These are phyloP conservation scores for Zopfochytrium polystomum DNA, from an alignment of 371 early-diverging fungal species.

Conservation along the genomic window DNA sequence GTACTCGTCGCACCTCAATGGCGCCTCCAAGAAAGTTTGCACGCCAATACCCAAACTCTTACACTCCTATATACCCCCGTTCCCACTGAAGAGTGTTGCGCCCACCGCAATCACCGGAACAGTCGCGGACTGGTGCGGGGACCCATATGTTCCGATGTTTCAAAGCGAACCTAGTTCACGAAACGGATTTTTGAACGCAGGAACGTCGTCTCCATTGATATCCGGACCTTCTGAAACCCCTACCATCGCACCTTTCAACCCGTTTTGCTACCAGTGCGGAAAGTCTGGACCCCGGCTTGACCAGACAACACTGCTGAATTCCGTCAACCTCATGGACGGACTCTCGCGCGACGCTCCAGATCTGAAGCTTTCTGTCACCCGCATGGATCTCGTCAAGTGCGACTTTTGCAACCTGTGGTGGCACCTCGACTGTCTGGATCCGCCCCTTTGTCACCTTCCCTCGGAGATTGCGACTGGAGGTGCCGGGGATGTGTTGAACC, in stretches of 20 bases:
- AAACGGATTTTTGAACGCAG: neutral
- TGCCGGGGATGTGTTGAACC: neutral
- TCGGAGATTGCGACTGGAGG: conserved; percentile 37
- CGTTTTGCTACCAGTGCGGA: conserved; percentile 32
- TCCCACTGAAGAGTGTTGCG: neutral
- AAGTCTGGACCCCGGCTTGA: conserved; percentile 21
- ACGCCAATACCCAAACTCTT: neutral
- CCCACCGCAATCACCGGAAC: conserved; percentile 3
- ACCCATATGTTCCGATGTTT: conserved; percentile 1
- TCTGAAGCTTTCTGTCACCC: neutral
- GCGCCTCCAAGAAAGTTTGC: neutral
- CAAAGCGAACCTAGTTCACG: neutral
- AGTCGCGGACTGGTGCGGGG: conserved; percentile 13
- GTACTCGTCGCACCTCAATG: neutral
- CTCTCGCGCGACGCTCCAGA: neutral
- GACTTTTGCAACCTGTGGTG: conserved; percentile 78
- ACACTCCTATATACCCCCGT: neutral
- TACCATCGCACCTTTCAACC: neutral
- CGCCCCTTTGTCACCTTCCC: conserved; percentile 66
- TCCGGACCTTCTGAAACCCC: neutral
- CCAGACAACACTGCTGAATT: conserved; percentile 18
- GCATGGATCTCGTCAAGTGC: conserved; percentile 58
- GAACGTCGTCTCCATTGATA: neutral
- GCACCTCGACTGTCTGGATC: conserved; percentile 85
- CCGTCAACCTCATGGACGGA: conserved; percentile 13